Conservation (phyloP, 768 basidiomycete genomes). For the Boletus speciosus region DNA sequence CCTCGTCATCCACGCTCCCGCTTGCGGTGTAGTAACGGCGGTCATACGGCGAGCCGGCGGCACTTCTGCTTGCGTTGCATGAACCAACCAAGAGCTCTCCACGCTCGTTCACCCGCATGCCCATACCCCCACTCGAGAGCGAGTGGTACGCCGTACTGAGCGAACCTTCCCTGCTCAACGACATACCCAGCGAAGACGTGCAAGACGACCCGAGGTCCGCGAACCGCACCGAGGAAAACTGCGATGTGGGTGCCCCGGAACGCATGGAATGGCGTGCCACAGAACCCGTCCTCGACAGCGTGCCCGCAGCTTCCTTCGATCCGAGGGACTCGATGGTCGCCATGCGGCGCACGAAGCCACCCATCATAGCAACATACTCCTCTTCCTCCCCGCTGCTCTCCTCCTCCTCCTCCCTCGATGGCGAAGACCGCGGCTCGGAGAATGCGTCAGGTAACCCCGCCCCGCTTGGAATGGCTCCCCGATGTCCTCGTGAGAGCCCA, state of each 20-base stretch:
- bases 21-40: constrained; percentile 17
- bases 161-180: constrained; percentile 9
- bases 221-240: constrained; percentile 25
- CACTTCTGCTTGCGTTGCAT: neutral
- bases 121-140: constrained; percentile 20
- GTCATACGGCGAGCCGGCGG: constrained; percentile 9
- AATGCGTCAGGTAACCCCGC: constrained; percentile 5
- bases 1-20: constrained; percentile 8
- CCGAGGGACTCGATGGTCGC: constrained; percentile 79
- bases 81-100: constrained; percentile 21
- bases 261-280: constrained; percentile 27
- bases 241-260: constrained; percentile 22
- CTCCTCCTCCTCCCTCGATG: constrained; percentile 1
- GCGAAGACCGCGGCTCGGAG: constrained; percentile 17
- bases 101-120: constrained; percentile 25
- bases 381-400: constrained; percentile 25
- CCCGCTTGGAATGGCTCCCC: neutral
- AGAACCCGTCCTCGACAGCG: constrained; percentile 31
- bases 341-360: constrained; percentile 67
- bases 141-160: constrained; percentile 27
- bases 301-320: constrained; percentile 47
- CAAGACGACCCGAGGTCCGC: constrained; percentile 7
- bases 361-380: constrained; percentile 53
- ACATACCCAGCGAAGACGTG: neutral
- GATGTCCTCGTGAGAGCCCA: constrained; percentile 1